A percentile compares a stretch with the other conserved stretches of the same genome.
These are phyloP conservation scores for Eucalyptus marginata DNA, from an alignment of 345 rosid species.

Conservation along the genomic window DNA sequence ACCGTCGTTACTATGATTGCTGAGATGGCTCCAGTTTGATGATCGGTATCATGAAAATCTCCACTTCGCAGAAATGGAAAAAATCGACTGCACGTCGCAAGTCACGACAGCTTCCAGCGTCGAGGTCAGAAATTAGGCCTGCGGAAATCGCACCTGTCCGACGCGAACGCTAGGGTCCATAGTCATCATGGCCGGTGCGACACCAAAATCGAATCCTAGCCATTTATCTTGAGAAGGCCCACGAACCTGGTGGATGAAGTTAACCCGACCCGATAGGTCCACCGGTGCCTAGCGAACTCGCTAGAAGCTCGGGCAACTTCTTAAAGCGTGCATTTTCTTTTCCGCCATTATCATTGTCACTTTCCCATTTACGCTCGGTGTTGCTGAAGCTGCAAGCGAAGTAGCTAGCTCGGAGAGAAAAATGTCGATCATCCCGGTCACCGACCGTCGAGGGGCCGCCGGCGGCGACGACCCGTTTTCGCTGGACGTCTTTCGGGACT, in stretches of 20 bases:
- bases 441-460: background rate
- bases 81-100: background rate
- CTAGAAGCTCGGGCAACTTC: background rate
- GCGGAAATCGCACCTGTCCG: background rate
- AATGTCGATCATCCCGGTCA: slow-evolving; percentile 1
- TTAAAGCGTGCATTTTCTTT: background rate
- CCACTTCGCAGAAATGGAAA: background rate
- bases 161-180: background rate
- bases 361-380: background rate
- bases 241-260: background rate
- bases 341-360: background rate
- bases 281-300: background rate
- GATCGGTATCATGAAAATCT: background rate
- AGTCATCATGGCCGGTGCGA: background rate
- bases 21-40: background rate
- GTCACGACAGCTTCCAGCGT: background rate
- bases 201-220: background rate
- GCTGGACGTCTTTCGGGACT: background rate
- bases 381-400: background rate
- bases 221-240: background rate
- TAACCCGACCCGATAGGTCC: background rate
- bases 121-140: background rate
- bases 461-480: background rate
- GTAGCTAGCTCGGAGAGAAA: background rate
- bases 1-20: background rate